Percentiles rank a stretch among this genome's conserved stretches.
These are phyloP conservation scores for Apocynum venetum DNA, from an alignment of 257 asterid species.

Conservation along the genomic window DNA sequence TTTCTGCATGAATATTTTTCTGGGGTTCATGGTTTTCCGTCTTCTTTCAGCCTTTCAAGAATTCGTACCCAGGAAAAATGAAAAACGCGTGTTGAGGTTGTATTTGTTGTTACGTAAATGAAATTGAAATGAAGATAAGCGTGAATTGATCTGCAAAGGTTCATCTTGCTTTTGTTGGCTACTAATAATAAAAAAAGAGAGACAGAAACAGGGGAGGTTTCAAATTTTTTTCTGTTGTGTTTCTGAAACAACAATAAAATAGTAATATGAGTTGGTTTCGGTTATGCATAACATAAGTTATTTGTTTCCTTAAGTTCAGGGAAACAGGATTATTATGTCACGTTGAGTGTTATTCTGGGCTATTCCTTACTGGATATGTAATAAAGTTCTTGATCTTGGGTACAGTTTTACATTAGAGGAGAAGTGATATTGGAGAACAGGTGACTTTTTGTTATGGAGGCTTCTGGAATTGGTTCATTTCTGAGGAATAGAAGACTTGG, in stretches of 20 bases:
- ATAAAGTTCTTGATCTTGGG: not conserved
- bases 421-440: not conserved
- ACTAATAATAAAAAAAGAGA: not conserved
- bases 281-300: too few species aligned
- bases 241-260: not conserved
- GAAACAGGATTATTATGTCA: not conserved
- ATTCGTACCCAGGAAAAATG: not conserved
- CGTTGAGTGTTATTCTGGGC: not conserved
- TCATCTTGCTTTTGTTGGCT: not conserved
- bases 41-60: not conserved
- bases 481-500: slow-evolving; percentile 32
- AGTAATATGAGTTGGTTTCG: too few species aligned
- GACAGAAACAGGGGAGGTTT: not conserved
- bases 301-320: not conserved
- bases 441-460: slow-evolving; percentile 26
- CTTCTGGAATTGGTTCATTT: slow-evolving; percentile 21
- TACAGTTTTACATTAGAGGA: not conserved
- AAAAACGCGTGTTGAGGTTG: not conserved
- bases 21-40: not conserved
- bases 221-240: not conserved
- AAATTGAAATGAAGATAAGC: not conserved
- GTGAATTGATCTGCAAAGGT: not conserved
- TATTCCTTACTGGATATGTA: not conserved
- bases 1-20: not conserved
- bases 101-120: not conserved